Evolutionary conservation across 768 basidiomycete genomes (phyloP).

Genomic region (Podaxis sp.): DNA sequence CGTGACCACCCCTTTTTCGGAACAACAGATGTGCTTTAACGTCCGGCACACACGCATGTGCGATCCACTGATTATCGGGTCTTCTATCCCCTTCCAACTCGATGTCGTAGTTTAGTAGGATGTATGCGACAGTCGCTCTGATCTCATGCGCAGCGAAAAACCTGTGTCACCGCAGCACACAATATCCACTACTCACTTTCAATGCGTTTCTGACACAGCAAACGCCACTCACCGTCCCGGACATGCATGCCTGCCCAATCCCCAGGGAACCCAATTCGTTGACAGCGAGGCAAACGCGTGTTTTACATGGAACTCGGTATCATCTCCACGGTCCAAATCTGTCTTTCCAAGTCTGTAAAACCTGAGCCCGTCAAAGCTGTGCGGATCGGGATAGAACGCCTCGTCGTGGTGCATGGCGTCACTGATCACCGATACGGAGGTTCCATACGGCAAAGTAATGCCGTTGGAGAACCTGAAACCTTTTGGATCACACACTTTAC

Average conservation of each 20-base stretch:
- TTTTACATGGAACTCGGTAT: neutral
- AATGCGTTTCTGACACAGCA: neutral
- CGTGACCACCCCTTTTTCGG: constrained; percentile 20
- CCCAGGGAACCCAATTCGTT: constrained; percentile 2
- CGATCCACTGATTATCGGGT: constrained; percentile 18
- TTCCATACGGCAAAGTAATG: constrained; percentile 18
- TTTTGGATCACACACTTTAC: constrained; percentile 28
- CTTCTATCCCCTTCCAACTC: constrained; percentile 25
- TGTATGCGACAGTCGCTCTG: constrained; percentile 30
- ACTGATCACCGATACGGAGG: constrained; percentile 16
- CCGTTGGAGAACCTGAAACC: constrained; percentile 46
- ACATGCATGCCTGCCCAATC: constrained; percentile 3
- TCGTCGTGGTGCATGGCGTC: constrained; percentile 12
- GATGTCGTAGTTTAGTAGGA: constrained; percentile 34
- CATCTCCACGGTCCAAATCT: neutral
- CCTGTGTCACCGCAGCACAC: constrained; percentile 16
- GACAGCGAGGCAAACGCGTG: constrained; percentile 9
- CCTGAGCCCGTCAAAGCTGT: constrained; percentile 3
- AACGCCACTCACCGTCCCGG: constrained; percentile 13
- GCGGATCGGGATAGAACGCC: neutral
- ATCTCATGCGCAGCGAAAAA: constrained; percentile 35
- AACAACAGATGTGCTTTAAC: constrained; percentile 32
- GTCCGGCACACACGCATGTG: constrained; percentile 25
- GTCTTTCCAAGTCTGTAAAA: constrained; percentile 10
- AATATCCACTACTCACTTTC: neutral